These are phyloP conservation scores for Xylaria sp. DNA, from an alignment of 2,329 filamentous ascomycete species.

Conservation along the genomic window DNA sequence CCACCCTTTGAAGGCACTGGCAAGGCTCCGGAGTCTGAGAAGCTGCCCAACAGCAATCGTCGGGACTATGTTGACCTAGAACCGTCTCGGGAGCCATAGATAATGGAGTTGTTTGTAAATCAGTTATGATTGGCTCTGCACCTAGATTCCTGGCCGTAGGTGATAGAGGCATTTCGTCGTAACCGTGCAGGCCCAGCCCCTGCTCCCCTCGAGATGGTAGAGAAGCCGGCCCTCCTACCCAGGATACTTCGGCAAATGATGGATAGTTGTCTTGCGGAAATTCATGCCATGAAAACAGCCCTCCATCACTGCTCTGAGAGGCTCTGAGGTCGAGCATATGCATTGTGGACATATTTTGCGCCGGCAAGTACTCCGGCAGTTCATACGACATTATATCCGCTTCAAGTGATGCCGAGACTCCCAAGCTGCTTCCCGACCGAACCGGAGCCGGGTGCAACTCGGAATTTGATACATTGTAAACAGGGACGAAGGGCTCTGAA, in stretches of 20 bases:
- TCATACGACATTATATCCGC: slow-evolving; percentile 16
- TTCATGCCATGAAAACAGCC: slow-evolving; percentile 18
- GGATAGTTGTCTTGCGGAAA: background rate
- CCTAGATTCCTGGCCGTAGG: slow-evolving; percentile 4
- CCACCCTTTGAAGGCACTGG: slow-evolving; percentile 26
- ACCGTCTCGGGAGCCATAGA: background rate
- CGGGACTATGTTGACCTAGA: background rate
- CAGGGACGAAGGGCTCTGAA: background rate
- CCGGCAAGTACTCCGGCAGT: slow-evolving; percentile 18
- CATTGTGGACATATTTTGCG: slow-evolving; percentile 7
- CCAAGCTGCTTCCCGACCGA: background rate
- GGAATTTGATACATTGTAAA: background rate
- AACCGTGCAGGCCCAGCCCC: slow-evolving; percentile 2
- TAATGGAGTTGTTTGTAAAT: slow-evolving; percentile 13
- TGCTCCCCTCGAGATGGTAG: slow-evolving; percentile 2
- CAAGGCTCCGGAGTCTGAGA: slow-evolving; percentile 16
- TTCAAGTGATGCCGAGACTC: background rate
- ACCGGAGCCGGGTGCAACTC: background rate
- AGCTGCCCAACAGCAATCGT: slow-evolving; percentile 8
- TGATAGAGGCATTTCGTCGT: slow-evolving; percentile 17
- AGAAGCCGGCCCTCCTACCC: slow-evolving; percentile 11
- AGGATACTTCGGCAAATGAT: background rate
- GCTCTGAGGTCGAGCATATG: slow-evolving; percentile 9
- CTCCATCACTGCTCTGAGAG: slow-evolving; percentile 6
- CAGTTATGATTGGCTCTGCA: slow-evolving; percentile 8